phyloP scores from a whole-genome alignment of 2,329 filamentous ascomycete species.

The Colletotrichum spaethianum region DNA sequence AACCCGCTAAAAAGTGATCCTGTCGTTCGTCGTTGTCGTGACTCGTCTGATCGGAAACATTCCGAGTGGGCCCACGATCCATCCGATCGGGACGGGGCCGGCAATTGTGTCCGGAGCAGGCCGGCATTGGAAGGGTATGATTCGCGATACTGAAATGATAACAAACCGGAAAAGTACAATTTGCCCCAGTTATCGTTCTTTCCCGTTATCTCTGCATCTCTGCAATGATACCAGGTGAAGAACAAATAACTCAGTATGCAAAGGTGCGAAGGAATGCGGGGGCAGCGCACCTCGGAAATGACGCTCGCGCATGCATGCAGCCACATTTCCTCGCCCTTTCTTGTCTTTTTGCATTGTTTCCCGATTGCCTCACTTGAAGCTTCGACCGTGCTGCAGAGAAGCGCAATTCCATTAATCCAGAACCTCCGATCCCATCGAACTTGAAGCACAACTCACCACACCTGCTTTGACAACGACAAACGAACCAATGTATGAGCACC shows the following conservation, averaged over 20 bases:
- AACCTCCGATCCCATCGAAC: background rate
- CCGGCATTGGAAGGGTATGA: background rate
- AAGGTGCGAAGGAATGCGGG: background rate
- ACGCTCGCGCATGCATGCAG: background rate
- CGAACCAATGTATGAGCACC: background rate
- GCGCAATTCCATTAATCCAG: background rate
- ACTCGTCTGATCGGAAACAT: background rate
- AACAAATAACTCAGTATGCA: background rate
- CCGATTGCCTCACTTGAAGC: background rate
- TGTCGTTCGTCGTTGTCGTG: background rate
- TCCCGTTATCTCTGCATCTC: background rate
- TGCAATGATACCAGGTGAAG: background rate
- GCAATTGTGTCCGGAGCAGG: too few relatives aligned
- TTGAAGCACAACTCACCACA: background rate
- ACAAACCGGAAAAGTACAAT: background rate
- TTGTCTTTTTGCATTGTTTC: background rate
- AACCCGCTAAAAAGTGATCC: background rate
- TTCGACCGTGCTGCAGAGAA: background rate
- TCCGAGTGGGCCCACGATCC: background rate
- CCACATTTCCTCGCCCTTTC: background rate
- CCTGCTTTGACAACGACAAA: constrained; percentile 16
- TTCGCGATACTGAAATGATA: background rate
- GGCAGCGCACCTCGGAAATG: background rate
- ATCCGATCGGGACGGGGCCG: background rate
- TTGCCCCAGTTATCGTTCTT: background rate